Evolutionary conservation across 106 monocot genomes (phyloP), one percentile per base, ranked within the genome.

Genomic region (Dendrobium chrysotoxum): DNA sequence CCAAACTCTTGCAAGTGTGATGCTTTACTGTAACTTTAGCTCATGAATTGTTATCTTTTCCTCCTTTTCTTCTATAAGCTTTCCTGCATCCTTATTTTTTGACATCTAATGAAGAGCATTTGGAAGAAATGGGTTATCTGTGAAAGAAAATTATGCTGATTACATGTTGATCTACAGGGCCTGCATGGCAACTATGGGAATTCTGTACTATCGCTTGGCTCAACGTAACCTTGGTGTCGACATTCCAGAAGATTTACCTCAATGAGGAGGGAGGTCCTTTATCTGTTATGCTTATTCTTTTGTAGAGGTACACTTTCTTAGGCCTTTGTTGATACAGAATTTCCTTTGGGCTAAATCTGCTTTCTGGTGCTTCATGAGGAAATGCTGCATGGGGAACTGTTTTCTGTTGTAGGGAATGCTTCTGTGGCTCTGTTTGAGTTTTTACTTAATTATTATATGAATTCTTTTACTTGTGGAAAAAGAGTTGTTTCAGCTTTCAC

Each of bases 111-210:
- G 61, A 23, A 0, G 61, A 61, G 61, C 61, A 23, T 61, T 61
- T 61, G 5, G 8, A 23, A 61, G 61, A 61, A 61, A 5, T 61
- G 23, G 2, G 18, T 55, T 0, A 55, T 61, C 23, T 23, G 61
- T 61, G 61, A 61, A 61, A 61, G 61, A 61, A 61, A 61, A 61
- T 25, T 7, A 61, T 61, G 4, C 28, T 76, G 47, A 41, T 45
- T 11, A 46, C 16, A 65, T 18, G 53, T 74, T 81, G 15, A 71
- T 75, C 4, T 83, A 8, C 85, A 90, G 90, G 91, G 97, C 97
- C 58, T 94, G 97, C 71, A 88, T 98, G 91, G 92, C 94, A 20
- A 98, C 97, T 54, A 98, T 98, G 92, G 97, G 86, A 39, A 95
- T 98, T 74, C 75, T 98, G 31, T 98, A 98, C 72, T 98, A 94